Evolutionary conservation across 345 rosid species (phyloP).

Genomic region (Schrenkiella parvula): DNA sequence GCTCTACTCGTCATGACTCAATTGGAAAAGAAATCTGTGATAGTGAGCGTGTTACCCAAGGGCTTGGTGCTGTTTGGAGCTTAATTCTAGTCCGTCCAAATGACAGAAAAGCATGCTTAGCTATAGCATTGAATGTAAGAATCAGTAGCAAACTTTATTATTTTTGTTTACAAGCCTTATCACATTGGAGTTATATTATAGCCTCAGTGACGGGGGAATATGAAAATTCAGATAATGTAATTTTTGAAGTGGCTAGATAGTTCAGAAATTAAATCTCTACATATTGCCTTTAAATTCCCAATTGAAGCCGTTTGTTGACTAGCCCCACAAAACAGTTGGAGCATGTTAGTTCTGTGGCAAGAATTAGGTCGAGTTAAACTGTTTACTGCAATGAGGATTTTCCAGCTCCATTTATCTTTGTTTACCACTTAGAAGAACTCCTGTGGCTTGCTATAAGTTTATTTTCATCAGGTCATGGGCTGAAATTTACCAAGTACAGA

Average conservation of each 20-base stretch:
- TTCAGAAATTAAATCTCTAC: neutral
- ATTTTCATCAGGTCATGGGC: neutral
- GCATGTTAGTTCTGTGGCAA: neutral
- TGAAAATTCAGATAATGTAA: neutral
- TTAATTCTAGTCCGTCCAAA: conserved; percentile 88
- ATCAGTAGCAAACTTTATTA: conserved; percentile 8
- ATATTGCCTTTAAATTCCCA: neutral
- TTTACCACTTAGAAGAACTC: neutral
- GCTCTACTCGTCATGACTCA: conserved; percentile 63
- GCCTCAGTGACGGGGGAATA: conserved; percentile 10
- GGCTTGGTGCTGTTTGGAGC: conserved; percentile 97
- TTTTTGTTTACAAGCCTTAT: conserved; percentile 7
- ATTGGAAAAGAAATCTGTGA: conserved; percentile 61
- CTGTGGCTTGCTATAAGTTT: neutral
- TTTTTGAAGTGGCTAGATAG: conserved; percentile 4
- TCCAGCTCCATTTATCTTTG: neutral
- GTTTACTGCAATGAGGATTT: neutral
- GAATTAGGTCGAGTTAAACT: neutral
- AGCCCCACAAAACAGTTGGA: neutral
- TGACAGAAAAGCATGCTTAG: conserved; percentile 76
- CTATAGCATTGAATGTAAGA: conserved; percentile 78
- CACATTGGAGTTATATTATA: conserved; percentile 5
- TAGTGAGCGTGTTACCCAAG: conserved; percentile 91
- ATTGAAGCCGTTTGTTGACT: neutral
- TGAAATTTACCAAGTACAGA: neutral